Conservation (phyloP, 352 stramenopile species). For the Pythium sp. region DNA sequence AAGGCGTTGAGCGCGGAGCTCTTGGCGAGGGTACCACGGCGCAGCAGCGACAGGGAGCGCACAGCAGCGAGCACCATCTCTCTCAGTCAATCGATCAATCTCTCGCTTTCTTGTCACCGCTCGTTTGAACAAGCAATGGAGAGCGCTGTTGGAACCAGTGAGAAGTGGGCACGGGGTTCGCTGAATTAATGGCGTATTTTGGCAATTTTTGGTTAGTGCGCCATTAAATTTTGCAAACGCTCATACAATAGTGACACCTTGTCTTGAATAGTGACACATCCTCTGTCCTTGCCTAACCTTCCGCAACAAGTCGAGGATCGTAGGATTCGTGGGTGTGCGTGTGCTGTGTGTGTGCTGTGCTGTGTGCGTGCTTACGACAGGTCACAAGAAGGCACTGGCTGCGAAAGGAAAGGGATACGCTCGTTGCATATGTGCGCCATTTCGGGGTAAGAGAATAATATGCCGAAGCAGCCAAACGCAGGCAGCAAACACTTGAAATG, state of each 20-base stretch:
- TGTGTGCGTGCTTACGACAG: too few relatives aligned
- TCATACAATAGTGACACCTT: too few relatives aligned
- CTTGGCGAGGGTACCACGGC: slow-evolving; percentile 8
- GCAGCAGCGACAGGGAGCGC: slow-evolving; percentile 18
- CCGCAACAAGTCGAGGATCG: too few relatives aligned
- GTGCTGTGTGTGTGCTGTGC: too few relatives aligned
- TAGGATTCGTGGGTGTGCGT: too few relatives aligned
- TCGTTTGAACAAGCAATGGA: slow-evolving; percentile 3
- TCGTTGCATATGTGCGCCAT: not conserved
- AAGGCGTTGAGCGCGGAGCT: not conserved
- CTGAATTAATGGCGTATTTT: not conserved
- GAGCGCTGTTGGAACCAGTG: slow-evolving; percentile 5
- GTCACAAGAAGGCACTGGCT: too few relatives aligned
- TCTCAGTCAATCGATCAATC: not conserved
- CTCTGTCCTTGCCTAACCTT: too few relatives aligned
- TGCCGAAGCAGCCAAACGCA: not conserved
- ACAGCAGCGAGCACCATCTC: slow-evolving; percentile 20
- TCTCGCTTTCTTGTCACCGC: slow-evolving; percentile 9
- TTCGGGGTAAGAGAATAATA: not conserved
- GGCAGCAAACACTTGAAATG: not conserved
- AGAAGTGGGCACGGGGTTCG: not conserved
- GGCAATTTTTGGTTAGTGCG: not conserved
- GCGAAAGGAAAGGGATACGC: too few relatives aligned
- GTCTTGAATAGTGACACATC: too few relatives aligned
- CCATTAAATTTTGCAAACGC: too few relatives aligned